These are phyloP conservation scores for Protomyces arabidopsidicola DNA, from an alignment of 1,139 yeast genomes.

Conservation along the genomic window DNA sequence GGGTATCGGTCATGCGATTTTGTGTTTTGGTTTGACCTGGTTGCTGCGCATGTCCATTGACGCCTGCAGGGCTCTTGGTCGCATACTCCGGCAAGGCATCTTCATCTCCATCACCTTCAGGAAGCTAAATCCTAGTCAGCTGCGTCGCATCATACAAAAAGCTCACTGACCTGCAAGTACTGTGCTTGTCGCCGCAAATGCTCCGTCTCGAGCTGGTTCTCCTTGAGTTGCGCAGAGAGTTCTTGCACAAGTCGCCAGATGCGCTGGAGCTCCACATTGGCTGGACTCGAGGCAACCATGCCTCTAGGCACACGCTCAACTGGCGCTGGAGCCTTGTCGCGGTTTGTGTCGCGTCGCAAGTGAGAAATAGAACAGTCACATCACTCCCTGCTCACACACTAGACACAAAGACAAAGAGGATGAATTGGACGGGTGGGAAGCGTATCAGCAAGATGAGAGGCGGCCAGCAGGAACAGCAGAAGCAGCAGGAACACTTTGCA, in stretches of 20 bases:
- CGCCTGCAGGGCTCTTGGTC: not conserved
- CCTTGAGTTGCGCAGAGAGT: conserved; percentile 15
- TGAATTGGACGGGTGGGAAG: not conserved
- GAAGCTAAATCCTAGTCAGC: not conserved
- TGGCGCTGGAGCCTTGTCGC: not conserved
- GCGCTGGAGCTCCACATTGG: conserved; percentile 19
- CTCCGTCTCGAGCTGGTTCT: conserved; percentile 25
- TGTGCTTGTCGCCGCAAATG: conserved; percentile 9
- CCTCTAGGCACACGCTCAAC: not conserved
- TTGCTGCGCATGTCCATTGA: not conserved
- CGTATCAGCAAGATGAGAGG: not conserved
- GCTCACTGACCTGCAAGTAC: not conserved
- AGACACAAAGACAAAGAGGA: not conserved
- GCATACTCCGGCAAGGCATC: not conserved
- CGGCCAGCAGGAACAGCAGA: not conserved
- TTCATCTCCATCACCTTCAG: not conserved
- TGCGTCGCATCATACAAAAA: not conserved
- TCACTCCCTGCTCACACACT: not conserved
- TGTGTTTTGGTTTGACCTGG: not conserved
- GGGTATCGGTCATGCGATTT: not conserved
- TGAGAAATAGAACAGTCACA: not conserved
- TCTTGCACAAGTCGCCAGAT: conserved; percentile 26
- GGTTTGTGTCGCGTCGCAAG: not conserved
- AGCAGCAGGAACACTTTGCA: not conserved
- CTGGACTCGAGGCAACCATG: conserved; percentile 14